Percentiles rank a stretch among this genome's conserved stretches.
phyloP scores from a whole-genome alignment of 371 early-diverging fungal species.

The Batrachochytrium dendrobatidis region DNA sequence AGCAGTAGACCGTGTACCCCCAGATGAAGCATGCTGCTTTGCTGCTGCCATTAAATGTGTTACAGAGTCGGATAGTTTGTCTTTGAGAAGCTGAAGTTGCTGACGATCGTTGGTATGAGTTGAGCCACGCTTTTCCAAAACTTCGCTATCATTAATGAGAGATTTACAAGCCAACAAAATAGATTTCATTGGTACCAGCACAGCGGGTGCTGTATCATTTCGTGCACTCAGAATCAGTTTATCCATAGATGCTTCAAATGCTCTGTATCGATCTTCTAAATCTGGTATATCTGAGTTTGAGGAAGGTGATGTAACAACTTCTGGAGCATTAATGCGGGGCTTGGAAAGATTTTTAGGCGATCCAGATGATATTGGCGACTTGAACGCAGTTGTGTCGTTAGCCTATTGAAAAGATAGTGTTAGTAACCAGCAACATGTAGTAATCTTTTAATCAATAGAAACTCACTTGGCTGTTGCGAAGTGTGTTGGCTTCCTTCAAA shows the following conservation, averaged over 20 bases:
- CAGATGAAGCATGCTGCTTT: conserved; percentile 53
- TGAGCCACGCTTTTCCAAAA: conserved; percentile 18
- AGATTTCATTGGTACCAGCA: conserved; percentile 65
- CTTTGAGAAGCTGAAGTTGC: conserved; percentile 12
- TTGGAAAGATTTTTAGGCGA: too few species aligned
- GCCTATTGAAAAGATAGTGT: too few species aligned
- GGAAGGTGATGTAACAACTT: too few species aligned
- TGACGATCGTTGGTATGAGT: conserved; percentile 19
- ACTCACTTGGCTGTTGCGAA: too few species aligned
- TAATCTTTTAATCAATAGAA: too few species aligned
- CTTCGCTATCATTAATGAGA: conserved; percentile 67
- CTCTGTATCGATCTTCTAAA: neutral
- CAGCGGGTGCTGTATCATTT: conserved; percentile 32
- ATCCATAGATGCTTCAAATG: neutral
- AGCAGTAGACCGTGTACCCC: neutral
- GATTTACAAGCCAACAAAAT: conserved; percentile 67
- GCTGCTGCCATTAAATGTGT: conserved; percentile 57
- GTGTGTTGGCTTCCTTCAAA: neutral
- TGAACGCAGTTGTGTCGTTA: too few species aligned
- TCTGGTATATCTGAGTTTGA: too few species aligned
- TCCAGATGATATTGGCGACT: too few species aligned
- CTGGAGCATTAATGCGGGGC: too few species aligned
- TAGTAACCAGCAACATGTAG: too few species aligned
- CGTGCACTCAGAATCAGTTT: neutral
- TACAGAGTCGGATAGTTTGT: conserved; percentile 49